Base-by-base conservation (phyloP, 78 protist genomes). In the Ministeria vibrans region DNA sequence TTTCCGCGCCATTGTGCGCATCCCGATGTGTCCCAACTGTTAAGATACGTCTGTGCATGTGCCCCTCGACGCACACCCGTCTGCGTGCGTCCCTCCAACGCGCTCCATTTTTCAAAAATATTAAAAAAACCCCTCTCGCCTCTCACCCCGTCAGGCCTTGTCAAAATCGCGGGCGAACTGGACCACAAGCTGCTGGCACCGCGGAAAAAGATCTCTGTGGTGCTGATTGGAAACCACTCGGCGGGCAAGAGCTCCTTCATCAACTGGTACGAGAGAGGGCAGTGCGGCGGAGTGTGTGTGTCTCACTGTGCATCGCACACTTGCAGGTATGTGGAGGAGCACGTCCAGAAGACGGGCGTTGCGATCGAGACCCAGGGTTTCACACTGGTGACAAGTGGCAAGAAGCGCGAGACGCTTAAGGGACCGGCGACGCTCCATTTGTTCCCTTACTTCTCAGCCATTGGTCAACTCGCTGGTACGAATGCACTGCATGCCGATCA, bases 331-430 rank as follows among this genome's bases (percentile, higher is more conserved):
- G 25, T 73, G 22, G 81, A 74, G 42, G 81, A 86, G 66, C 13
- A 53, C 38, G 43, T 86, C 43, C 89, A 80, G 68, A 66, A 45
- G 61, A 75, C 78, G 6, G 79, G 85, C 32, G 89, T 80, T 23
- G 89, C 85, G 32, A 80, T 86, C 38, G 89, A 86, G 59, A 86
- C 89, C 28, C 63, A 72, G 6, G 77, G 74, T 27, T 18, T 86
- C 49, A 81, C 79, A n/a, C 5, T 86, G 1, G 62, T 86, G 41
- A 68, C 79, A 0, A 7, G 34, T 49, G 88, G 88, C 30, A 5
- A 43, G 38, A 5, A 32, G 45, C 61, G 76, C 30, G 78, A 69
- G 0, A 41, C 63, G 30, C 78, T 83, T 51, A 71, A 36, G 51
- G 85, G 85, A 7, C 74, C 49, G 38, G 74, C 80, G 18, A 81